Evolutionary conservation across 345 rosid species (phyloP).

Genomic region (Gynandropsis gynandra): DNA sequence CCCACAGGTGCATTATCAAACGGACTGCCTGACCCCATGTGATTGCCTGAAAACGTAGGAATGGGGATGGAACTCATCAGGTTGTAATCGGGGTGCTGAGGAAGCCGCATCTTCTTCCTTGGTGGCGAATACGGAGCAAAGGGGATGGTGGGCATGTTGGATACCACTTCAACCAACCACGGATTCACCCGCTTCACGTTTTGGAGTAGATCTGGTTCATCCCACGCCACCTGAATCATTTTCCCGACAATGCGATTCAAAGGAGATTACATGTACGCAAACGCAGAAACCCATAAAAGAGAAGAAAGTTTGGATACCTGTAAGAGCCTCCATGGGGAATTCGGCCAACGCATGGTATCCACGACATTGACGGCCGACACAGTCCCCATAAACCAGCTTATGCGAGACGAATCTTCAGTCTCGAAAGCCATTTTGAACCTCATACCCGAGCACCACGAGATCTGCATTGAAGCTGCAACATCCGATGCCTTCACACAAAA

Average conservation of each 20-base stretch:
- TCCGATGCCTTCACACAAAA: slow-evolving; percentile 68
- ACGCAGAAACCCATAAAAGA: neutral
- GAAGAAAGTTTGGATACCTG: slow-evolving; percentile 41
- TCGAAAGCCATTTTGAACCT: slow-evolving; percentile 97
- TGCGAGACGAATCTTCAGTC: slow-evolving; percentile 83
- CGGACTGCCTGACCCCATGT: slow-evolving; percentile 50
- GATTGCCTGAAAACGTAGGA: slow-evolving; percentile 60
- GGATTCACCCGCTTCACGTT: slow-evolving; percentile 92
- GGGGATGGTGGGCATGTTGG: slow-evolving; percentile 65
- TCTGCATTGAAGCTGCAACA: slow-evolving; percentile 61
- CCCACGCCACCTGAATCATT: slow-evolving; percentile 79
- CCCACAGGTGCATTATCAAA: slow-evolving; percentile 83
- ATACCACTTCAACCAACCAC: slow-evolving; percentile 87
- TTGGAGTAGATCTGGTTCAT: slow-evolving; percentile 94
- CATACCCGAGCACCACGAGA: slow-evolving; percentile 85
- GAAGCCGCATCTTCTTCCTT: slow-evolving; percentile 72
- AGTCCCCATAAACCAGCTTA: slow-evolving; percentile 97
- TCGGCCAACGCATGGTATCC: slow-evolving; percentile 77
- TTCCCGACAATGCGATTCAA: neutral
- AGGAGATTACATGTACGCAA: slow-evolving; percentile 8
- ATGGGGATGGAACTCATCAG: slow-evolving; percentile 43
- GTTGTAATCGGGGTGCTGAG: slow-evolving; percentile 53
- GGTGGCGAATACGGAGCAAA: slow-evolving; percentile 75
- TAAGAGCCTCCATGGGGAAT: slow-evolving; percentile 89
- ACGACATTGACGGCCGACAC: slow-evolving; percentile 69